phyloP scores from a whole-genome alignment of 768 basidiomycete genomes.

The Tulasnella calospora region DNA sequence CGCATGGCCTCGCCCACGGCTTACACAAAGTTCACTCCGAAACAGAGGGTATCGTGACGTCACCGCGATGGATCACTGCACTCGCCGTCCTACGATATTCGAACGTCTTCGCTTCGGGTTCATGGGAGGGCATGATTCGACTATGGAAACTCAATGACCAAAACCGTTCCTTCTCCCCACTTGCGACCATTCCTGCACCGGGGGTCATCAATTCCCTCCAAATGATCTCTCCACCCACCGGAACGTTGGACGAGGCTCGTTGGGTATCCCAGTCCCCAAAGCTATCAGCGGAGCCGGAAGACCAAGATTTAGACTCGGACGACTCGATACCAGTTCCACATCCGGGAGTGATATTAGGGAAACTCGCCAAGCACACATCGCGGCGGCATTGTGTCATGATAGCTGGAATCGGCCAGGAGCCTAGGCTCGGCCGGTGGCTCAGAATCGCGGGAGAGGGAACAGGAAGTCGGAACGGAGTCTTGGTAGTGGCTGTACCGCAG shows the following conservation, averaged over 20 bases:
- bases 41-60: constrained; percentile 66
- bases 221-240: constrained; percentile 53
- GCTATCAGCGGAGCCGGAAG: constrained; percentile 26
- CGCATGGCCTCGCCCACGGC: constrained; percentile 81
- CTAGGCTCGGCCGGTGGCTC: constrained; percentile 85
- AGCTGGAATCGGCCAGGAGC: constrained; percentile 82
- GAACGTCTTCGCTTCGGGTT: constrained; percentile 87
- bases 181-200: constrained; percentile 57
- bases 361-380: constrained; percentile 28
- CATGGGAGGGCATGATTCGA: constrained; percentile 85
- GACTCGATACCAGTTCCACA: not conserved
- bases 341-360: not conserved
- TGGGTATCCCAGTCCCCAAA: constrained; percentile 36
- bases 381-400: constrained; percentile 53
- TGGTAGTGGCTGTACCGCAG: constrained; percentile 16
- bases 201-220: constrained; percentile 92
- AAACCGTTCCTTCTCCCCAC: constrained; percentile 66
- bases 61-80: constrained; percentile 88
- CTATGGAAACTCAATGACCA: constrained; percentile 86
- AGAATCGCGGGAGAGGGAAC: constrained; percentile 59
- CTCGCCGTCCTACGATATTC: constrained; percentile 80
- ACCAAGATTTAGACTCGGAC: constrained; percentile 27
- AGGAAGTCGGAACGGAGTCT: constrained; percentile 11
- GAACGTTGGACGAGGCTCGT: constrained; percentile 43
- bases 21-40: constrained; percentile 64